A percentile compares a stretch with the other conserved stretches of the same genome.
These are phyloP conservation scores for Luvunga scandens DNA, from an alignment of 345 rosid species.

Conservation along the genomic window DNA sequence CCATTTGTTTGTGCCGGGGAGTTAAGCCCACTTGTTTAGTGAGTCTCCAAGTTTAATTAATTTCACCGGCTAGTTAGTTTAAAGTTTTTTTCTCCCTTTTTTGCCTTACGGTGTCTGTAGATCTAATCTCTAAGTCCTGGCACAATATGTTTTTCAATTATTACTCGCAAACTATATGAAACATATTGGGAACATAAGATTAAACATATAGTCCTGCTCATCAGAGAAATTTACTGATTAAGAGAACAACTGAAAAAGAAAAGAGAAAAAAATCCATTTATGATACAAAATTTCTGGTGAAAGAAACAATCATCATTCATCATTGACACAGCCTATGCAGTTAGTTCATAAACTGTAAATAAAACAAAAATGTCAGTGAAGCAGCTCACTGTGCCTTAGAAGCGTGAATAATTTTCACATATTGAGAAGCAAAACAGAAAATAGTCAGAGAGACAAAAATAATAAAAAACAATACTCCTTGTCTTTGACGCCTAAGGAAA, in stretches of 20 bases:
- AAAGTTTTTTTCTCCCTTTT: no score
- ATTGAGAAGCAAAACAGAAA: not conserved
- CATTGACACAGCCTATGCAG: not conserved
- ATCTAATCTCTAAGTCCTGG: no score
- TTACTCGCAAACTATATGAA: not conserved
- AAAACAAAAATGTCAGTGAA: no score
- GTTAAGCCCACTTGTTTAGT: no score
- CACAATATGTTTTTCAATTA: no score
- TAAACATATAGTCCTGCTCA: not conserved
- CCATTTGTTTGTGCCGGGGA: no score
- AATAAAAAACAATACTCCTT: not conserved
- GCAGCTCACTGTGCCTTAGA: no score
- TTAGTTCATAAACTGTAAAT: constrained; percentile 2
- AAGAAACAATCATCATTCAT: not conserved
- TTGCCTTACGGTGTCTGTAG: no score
- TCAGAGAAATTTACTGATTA: not conserved
- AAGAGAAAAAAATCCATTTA: not conserved
- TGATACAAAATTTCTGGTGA: constrained; percentile 3
- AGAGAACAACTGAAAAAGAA: not conserved
- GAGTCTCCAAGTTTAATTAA: no score
- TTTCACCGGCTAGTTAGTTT: not conserved
- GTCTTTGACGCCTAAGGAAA: not conserved
- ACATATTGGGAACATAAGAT: not conserved
- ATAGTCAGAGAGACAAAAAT: no score
- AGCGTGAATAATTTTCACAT: no score